phyloP scores from a whole-genome alignment of 1,284 basidiomycete genomes.

The Naganishia cerealis region DNA sequence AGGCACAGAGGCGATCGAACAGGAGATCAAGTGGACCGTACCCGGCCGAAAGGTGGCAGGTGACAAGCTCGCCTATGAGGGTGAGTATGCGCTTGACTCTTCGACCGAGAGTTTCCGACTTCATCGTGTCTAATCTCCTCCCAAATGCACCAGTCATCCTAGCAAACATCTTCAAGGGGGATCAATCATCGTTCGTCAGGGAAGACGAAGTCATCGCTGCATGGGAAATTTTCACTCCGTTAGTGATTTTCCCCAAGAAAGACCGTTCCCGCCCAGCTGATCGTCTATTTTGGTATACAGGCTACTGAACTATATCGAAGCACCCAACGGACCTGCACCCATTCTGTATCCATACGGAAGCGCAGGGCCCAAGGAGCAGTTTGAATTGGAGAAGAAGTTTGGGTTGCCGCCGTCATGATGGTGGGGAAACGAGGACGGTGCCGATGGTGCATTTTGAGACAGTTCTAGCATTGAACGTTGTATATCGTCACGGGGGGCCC shows the following conservation, averaged over 20 bases:
- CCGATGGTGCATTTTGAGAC: too few relatives aligned
- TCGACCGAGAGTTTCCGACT: background rate
- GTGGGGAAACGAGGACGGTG: too few relatives aligned
- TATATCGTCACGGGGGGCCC: too few relatives aligned
- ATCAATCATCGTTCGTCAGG: constrained; percentile 31
- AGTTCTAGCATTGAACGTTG: too few relatives aligned
- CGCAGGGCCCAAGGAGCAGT: constrained; percentile 28
- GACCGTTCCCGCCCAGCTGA: background rate
- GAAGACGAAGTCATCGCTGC: constrained; percentile 35
- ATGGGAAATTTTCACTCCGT: constrained; percentile 39
- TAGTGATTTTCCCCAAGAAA: background rate
- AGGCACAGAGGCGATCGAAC: constrained; percentile 18
- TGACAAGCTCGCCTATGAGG: constrained; percentile 34
- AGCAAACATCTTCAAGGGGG: constrained; percentile 32
- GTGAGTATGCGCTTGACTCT: constrained; percentile 9
- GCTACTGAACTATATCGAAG: constrained; percentile 32
- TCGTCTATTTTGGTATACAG: constrained; percentile 4
- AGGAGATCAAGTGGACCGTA: constrained; percentile 30
- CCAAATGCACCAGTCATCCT: constrained; percentile 38
- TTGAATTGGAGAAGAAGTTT: constrained; percentile 32
- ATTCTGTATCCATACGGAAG: constrained; percentile 32
- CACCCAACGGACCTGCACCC: constrained; percentile 29
- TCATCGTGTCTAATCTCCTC: background rate
- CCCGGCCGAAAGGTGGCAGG: constrained; percentile 32
- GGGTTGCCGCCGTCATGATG: constrained; percentile 5